phyloP scores from a whole-genome alignment of 441 rosid genomes.

The Gossypium gossypioides region DNA sequence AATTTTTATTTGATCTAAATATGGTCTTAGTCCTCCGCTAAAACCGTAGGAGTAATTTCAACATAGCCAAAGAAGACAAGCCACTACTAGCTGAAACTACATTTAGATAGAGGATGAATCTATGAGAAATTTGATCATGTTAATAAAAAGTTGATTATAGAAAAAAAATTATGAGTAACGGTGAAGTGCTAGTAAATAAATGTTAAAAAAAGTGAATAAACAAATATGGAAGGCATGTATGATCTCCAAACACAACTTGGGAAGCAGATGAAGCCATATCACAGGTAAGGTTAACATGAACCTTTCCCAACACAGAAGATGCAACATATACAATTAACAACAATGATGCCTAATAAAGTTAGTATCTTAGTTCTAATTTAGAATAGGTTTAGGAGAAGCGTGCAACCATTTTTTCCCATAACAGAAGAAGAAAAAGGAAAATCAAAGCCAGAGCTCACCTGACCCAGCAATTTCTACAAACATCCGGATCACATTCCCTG shows the following conservation, averaged over 20 bases:
- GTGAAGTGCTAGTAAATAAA: not conserved
- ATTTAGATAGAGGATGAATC: not conserved
- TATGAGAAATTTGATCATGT: not conserved
- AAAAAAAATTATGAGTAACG: not conserved
- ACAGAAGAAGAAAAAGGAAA: conserved; percentile 4
- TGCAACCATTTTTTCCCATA: not conserved
- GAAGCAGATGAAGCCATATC: not conserved
- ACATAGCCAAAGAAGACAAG: not conserved
- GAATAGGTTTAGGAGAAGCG: not conserved
- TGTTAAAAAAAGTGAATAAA: not conserved
- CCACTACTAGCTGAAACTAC: not conserved
- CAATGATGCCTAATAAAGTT: not conserved
- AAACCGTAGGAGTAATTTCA: too few species aligned
- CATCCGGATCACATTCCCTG: conserved; percentile 98
- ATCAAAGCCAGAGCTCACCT: conserved; percentile 41
- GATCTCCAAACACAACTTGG: not conserved
- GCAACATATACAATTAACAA: not conserved
- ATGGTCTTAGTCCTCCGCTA: too few species aligned
- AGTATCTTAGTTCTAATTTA: not conserved
- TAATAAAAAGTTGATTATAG: not conserved
- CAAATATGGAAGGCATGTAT: not conserved
- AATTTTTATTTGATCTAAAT: too few species aligned
- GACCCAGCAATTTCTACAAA: conserved; percentile 99
- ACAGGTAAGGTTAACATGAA: not conserved
- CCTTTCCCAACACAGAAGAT: not conserved